Evolutionary conservation across 1,284 basidiomycete genomes (phyloP).

Genomic region (Fomitiporia mediterranea): DNA sequence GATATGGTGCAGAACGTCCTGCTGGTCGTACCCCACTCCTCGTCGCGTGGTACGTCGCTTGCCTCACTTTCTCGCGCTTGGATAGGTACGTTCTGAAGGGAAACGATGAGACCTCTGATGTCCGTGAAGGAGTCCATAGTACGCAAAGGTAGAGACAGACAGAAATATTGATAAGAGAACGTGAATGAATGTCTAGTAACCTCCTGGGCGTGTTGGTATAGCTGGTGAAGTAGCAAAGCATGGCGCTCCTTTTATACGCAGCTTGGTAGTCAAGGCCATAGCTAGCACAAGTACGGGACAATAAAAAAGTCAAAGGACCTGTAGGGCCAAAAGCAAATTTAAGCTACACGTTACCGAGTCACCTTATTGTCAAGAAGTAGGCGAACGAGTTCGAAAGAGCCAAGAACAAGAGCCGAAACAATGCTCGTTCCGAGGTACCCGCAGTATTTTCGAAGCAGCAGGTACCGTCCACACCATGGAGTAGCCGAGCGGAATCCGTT

Average conservation of each 20-base stretch:
- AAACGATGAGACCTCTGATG: background rate
- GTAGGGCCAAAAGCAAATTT: background rate
- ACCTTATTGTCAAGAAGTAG: background rate
- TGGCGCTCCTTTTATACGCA: background rate
- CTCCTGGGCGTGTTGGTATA: background rate
- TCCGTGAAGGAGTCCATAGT: conserved; percentile 5
- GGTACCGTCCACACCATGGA: too few relatives aligned
- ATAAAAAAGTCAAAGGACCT: background rate
- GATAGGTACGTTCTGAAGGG: background rate
- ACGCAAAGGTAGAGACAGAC: background rate
- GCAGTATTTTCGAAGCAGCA: too few relatives aligned
- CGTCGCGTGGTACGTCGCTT: background rate
- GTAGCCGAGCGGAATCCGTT: too few relatives aligned
- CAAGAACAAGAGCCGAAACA: too few relatives aligned
- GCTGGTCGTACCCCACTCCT: background rate
- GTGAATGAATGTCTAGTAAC: background rate
- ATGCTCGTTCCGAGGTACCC: too few relatives aligned
- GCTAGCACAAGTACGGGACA: background rate
- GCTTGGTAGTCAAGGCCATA: background rate
- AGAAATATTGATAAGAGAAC: background rate
- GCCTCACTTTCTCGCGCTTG: background rate
- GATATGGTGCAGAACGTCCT: conserved; percentile 8
- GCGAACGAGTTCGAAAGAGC: background rate
- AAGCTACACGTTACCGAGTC: background rate
- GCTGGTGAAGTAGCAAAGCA: background rate